Evolutionary conservation across 345 rosid species (phyloP).

Genomic region (Camelina sativa): DNA sequence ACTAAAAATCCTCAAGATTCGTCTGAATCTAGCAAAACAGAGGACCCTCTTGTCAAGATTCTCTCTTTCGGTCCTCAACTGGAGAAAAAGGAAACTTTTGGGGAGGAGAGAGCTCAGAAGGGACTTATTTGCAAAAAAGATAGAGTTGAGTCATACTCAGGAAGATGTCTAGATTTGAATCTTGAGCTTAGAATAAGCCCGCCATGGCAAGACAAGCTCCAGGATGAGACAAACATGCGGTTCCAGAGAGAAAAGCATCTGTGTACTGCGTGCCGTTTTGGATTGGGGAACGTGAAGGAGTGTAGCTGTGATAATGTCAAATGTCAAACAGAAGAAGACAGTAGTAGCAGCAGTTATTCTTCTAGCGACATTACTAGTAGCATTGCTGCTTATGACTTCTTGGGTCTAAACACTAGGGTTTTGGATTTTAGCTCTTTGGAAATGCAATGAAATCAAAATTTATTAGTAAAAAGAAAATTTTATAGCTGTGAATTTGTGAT

Average conservation of each 20-base stretch:
- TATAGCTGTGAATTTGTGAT: constrained; percentile 27
- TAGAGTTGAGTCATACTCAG: constrained; percentile 37
- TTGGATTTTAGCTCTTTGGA: constrained; percentile 70
- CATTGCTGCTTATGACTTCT: constrained; percentile 71
- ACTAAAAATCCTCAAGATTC: constrained; percentile 25
- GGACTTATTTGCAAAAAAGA: constrained; percentile 46
- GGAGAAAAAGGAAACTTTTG: constrained; percentile 6
- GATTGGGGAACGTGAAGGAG: constrained; percentile 56
- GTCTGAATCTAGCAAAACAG: constrained; percentile 11
- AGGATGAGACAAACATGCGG: constrained; percentile 33
- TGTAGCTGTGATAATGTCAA: constrained; percentile 52
- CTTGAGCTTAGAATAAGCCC: constrained; percentile 90
- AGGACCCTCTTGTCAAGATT: constrained; percentile 32
- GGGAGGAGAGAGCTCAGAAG: background rate
- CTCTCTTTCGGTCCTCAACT: constrained; percentile 30
- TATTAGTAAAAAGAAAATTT: background rate
- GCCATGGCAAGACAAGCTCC: constrained; percentile 52
- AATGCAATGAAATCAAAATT: constrained; percentile 49
- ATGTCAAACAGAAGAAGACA: constrained; percentile 32
- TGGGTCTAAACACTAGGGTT: constrained; percentile 71
- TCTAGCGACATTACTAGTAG: constrained; percentile 35
- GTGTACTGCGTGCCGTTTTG: constrained; percentile 64
- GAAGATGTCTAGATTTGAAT: constrained; percentile 72
- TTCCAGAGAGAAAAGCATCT: constrained; percentile 33
- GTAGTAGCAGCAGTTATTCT: constrained; percentile 41